These are phyloP conservation scores for Biancaea sappan DNA, from an alignment of 306 rosid genomes.

Conservation along the genomic window DNA sequence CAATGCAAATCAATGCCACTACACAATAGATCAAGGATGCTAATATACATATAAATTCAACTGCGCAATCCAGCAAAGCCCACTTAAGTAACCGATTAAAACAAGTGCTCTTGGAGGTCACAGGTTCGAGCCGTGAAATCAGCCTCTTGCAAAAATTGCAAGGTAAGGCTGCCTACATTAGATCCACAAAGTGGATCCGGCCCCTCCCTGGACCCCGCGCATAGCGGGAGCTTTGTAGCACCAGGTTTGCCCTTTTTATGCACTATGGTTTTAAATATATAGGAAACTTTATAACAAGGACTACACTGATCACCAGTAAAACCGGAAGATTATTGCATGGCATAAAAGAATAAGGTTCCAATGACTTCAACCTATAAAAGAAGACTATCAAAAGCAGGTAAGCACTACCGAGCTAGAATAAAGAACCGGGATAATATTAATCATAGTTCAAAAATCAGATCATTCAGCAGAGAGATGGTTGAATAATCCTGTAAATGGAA, in stretches of 20 bases:
- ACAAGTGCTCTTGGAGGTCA: too few species aligned
- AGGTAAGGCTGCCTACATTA: too few species aligned
- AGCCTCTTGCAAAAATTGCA: too few species aligned
- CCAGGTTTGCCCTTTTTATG: too few species aligned
- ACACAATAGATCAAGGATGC: not conserved
- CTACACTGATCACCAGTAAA: not conserved
- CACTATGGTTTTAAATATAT: not conserved
- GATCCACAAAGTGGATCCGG: too few species aligned
- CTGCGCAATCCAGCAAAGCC: not conserved
- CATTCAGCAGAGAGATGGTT: constrained; percentile 11
- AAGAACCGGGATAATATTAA: not conserved
- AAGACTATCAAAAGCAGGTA: not conserved
- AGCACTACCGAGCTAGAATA: not conserved
- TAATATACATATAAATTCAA: not conserved
- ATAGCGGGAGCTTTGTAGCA: too few species aligned
- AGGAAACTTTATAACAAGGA: not conserved
- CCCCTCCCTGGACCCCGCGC: too few species aligned
- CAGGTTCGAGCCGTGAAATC: too few species aligned
- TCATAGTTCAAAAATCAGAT: constrained; percentile 1
- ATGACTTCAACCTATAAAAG: not conserved
- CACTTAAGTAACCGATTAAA: not conserved
- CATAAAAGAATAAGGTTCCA: not conserved
- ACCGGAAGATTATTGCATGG: not conserved
- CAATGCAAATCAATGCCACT: not conserved
- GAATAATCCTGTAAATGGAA: not conserved